These are phyloP conservation scores for Oehlia diaphana DNA, from an alignment of 192 early-diverging fungal genomes.

Conservation along the genomic window DNA sequence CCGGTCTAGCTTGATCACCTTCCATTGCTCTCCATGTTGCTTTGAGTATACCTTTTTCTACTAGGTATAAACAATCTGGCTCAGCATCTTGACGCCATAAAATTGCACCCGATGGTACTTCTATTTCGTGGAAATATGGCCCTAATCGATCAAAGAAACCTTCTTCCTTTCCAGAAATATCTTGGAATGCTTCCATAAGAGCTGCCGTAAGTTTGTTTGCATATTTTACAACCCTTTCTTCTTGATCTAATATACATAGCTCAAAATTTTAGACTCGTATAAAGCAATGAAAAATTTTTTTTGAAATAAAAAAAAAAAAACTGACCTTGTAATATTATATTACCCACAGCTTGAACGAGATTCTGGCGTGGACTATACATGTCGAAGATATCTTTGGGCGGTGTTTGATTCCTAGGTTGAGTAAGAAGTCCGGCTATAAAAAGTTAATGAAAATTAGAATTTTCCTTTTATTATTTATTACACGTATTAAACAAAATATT, in stretches of 20 bases:
- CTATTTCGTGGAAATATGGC: slow-evolving; percentile 65
- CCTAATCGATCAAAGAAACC: slow-evolving; percentile 61
- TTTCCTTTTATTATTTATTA: background rate
- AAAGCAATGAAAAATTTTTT: background rate
- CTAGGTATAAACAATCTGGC: slow-evolving; percentile 65
- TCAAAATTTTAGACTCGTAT: background rate
- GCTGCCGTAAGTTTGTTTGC: slow-evolving; percentile 55
- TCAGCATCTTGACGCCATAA: slow-evolving; percentile 69
- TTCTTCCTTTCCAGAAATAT: slow-evolving; percentile 49
- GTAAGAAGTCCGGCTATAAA: background rate
- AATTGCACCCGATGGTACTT: slow-evolving; percentile 51
- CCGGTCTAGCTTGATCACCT: slow-evolving; percentile 40
- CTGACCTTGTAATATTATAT: slow-evolving; percentile 8
- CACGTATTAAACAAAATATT: background rate
- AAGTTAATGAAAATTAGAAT: background rate
- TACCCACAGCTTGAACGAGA: slow-evolving; percentile 13
- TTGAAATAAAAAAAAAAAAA: background rate
- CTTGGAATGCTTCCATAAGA: slow-evolving; percentile 64
- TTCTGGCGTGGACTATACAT: slow-evolving; percentile 2
- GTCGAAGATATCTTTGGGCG: slow-evolving; percentile 18
- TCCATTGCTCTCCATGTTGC: slow-evolving; percentile 39
- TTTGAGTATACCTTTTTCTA: slow-evolving; percentile 74
- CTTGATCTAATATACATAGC: background rate
- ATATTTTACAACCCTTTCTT: slow-evolving; percentile 27
- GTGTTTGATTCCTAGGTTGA: background rate